Base-by-base conservation (phyloP, 140 eudicot species). In the Anethum foeniculum region DNA sequence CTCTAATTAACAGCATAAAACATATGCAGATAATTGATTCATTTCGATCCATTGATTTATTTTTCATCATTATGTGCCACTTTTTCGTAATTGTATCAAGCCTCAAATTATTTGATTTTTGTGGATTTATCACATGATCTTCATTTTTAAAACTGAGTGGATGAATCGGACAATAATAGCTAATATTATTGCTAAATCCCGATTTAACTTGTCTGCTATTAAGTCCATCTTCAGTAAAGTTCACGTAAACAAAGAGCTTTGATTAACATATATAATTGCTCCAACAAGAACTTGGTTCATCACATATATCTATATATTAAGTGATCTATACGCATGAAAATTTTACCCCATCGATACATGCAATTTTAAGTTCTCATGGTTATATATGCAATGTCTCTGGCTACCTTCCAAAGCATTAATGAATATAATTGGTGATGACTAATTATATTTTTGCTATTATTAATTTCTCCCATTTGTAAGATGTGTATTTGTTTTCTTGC, bases 1-100 rank as follows among this genome's bases (percentile, higher is more conserved):
- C 43, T 47, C 14, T 13, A 47, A 0, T 27, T 60, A 23, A 62
- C 71, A 32, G 36, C 71, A 62, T n/a, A 60, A 16, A 21, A 25
- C 9, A 9, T 6, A 28, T 13, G 23, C 16, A 76, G 34, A 44
- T 34, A 34, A 34, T 76, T 2, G 16, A 76, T 76, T 78, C 28
- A 56, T 56, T 21, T 56, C 73, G 4, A 25, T 52, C 69, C 34
- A 49, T 38, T 51, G 16, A 71, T 39, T 39, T 34, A 1, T 8
- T 23, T 52, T 51, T 77, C 78, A 82, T 82, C 48, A 82, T 82
- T 48, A 36, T 56, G 51, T 62, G 81, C 58, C 81, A 75, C 56
- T 18, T 82, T 47, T 64, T 36, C 49, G 77, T 77, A 51, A 83
- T 77, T 32, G 73, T 67, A 74, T 41, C 36, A 72, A 83, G 21